Base-by-base conservation (phyloP, 2,329 filamentous ascomycete genomes). In the Akanthomyces uredinophilus region DNA sequence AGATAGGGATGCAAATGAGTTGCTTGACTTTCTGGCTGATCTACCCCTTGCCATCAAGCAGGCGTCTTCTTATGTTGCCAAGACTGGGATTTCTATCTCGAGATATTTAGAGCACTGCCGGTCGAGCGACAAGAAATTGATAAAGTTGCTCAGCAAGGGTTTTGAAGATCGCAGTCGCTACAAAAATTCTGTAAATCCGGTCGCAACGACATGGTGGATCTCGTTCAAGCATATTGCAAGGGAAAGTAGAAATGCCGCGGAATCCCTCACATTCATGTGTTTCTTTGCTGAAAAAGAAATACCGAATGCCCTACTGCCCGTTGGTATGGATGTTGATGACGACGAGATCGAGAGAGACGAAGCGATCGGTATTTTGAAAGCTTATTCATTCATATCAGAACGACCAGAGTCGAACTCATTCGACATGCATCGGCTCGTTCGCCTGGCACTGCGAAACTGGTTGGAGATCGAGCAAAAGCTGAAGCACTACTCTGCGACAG, bases 41-140 rank as follows among this genome's bases (percentile, higher is more conserved):
- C 64, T 77, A 6, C 74, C 74, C 1, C 66, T 78, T 1, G 75
- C 74, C 3, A 72, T 77, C 47, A 68, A 61, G 39, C 73, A 76
- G 54, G 74, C 74, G 20, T 69, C 71, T 2, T 68, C 70, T 8
- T 79, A 70, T 58, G 73, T 79, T 60, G 69, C 70, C 55, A 65
- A 65, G 22, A 74, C 41, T 2, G 27, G 50, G 4, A 68, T 69
- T 2, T 61, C 70, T 1, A 65, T 65, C 1, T n/a, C 61, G 0
- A 52, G 61, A 24, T 76, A 76, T 52, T 64, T 76, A 1, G 16
- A 63, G 0, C 60, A 67, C 22, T 73, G 64, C 29, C 44, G 61
- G 35, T 64, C 65, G 0, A 70, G 66, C 11, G 60, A 74, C 16
- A 24, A 63, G 2, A 61, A 52, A 5, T 24, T 68, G 22, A 63